Percentiles rank a stretch among this genome's conserved stretches.
Conservation (phyloP, 768 basidiomycete species). For the Pisolithus orientalis region DNA sequence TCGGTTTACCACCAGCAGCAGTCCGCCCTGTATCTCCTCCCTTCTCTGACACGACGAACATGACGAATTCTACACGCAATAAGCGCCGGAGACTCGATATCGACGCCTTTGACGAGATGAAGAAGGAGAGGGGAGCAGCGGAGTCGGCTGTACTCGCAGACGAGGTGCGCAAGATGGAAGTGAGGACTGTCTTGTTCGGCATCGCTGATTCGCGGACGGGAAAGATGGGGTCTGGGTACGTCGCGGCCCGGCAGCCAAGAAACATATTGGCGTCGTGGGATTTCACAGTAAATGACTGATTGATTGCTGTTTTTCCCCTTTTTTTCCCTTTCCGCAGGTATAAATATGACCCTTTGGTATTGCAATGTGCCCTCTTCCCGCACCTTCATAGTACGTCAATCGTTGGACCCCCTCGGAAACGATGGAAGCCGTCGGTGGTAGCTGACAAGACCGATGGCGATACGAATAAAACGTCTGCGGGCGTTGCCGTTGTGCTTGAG, state of each 20-base stretch:
- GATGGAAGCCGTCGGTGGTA: conserved; percentile 19
- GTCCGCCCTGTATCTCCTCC: conserved; percentile 22
- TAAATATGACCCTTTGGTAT: conserved; percentile 43
- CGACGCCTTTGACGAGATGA: conserved; percentile 14
- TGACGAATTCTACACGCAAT: conserved; percentile 8
- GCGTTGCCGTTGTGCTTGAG: conserved; percentile 20
- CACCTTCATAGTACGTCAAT: conserved; percentile 12
- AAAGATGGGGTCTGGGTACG: conserved; percentile 41
- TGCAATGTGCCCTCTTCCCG: conserved; percentile 43
- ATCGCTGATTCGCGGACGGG: conserved; percentile 23
- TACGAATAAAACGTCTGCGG: neutral
- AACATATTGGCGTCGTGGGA: neutral
- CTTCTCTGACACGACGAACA: conserved; percentile 28
- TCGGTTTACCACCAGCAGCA: conserved; percentile 16
- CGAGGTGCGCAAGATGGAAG: conserved; percentile 37
- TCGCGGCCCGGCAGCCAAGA: conserved; percentile 3
- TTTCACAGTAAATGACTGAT: neutral
- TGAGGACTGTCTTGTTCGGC: conserved; percentile 46
- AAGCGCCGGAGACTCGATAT: conserved; percentile 21
- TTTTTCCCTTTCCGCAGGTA: conserved; percentile 30
- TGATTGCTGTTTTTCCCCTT: no score
- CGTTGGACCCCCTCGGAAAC: conserved; percentile 17
- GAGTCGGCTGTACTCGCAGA: conserved; percentile 23
- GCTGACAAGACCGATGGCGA: conserved; percentile 6
- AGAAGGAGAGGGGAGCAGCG: conserved; percentile 13